Percentiles rank a stretch among this genome's conserved stretches.
Evolutionary conservation across 345 rosid species (phyloP).

Genomic region (Bruguiera sexangula): DNA sequence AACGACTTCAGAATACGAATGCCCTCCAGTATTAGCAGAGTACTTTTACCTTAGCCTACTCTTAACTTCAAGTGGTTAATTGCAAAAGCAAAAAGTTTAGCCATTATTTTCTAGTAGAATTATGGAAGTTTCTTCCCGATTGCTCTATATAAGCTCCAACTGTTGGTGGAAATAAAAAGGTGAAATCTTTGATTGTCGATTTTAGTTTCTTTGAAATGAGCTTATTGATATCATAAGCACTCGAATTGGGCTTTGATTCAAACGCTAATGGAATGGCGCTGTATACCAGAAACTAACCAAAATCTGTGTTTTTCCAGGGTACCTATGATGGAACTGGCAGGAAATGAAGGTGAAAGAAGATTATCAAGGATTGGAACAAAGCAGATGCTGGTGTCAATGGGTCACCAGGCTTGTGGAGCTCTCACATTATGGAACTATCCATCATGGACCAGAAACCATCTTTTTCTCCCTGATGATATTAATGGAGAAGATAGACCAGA

Average conservation of each 20-base stretch:
- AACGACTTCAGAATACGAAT: constrained; percentile 32
- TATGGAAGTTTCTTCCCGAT: no score
- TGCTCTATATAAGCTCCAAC: no score
- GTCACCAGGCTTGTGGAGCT: constrained; percentile 62
- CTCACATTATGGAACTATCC: constrained; percentile 61
- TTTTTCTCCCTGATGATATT: constrained; percentile 30
- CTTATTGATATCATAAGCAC: no score
- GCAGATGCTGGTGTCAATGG: constrained; percentile 55
- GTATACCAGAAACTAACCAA: no score
- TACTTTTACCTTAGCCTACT: neutral
- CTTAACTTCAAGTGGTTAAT: neutral
- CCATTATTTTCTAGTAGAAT: no score
- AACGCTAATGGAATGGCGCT: no score
- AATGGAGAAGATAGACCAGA: constrained; percentile 46
- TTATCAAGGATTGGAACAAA: constrained; percentile 41
- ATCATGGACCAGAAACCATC: constrained; percentile 36
- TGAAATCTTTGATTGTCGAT: no score
- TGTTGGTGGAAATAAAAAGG: no score
- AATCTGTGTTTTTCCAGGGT: constrained; percentile 21
- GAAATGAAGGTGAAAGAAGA: constrained; percentile 39
- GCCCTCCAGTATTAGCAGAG: constrained; percentile 35
- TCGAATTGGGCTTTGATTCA: no score
- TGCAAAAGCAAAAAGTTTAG: no score
- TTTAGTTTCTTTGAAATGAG: no score
- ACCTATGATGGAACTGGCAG: constrained; percentile 33